These are phyloP conservation scores for Trypanosoma cruzi DNA, from an alignment of 208 protist species.

Conservation along the genomic window DNA sequence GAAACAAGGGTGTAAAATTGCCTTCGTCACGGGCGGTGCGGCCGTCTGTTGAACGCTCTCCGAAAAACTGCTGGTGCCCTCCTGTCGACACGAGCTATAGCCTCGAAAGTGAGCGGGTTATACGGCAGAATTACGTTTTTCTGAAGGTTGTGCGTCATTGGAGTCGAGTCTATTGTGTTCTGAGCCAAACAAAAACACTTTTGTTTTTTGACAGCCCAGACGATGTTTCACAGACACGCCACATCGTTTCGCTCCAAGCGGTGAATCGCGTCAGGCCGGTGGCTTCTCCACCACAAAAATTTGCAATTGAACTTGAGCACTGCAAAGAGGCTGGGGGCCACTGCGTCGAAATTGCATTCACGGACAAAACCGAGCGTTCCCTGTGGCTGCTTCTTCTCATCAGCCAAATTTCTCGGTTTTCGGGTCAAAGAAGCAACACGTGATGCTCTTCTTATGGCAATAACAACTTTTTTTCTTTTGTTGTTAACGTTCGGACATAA, in stretches of 20 bases:
- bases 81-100: conserved; percentile 12
- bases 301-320: conserved; percentile 10
- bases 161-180: conserved; percentile 12
- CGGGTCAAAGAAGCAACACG: not conserved
- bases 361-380: conserved; percentile 6
- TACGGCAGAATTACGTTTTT: conserved; percentile 17
- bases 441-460: not conserved
- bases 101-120: conserved; percentile 9
- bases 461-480: too few relatives aligned
- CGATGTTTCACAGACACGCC: conserved; percentile 18
- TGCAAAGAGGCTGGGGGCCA: conserved; percentile 3
- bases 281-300: conserved; percentile 3
- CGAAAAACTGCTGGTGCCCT: not conserved
- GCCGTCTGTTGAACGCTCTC: conserved; percentile 1
- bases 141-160: conserved; percentile 7
- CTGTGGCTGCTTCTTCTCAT: conserved; percentile 4
- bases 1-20: not conserved
- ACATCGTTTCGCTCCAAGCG: conserved; percentile 2
- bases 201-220: conserved; percentile 18
- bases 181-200: conserved; percentile 7
- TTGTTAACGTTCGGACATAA: too few relatives aligned
- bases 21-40: not conserved
- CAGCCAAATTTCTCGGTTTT: not conserved
- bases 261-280: conserved; percentile 1
- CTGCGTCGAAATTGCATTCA: conserved; percentile 15